Base-by-base conservation (phyloP, 257 asterid genomes). In the Vinca minor region DNA sequence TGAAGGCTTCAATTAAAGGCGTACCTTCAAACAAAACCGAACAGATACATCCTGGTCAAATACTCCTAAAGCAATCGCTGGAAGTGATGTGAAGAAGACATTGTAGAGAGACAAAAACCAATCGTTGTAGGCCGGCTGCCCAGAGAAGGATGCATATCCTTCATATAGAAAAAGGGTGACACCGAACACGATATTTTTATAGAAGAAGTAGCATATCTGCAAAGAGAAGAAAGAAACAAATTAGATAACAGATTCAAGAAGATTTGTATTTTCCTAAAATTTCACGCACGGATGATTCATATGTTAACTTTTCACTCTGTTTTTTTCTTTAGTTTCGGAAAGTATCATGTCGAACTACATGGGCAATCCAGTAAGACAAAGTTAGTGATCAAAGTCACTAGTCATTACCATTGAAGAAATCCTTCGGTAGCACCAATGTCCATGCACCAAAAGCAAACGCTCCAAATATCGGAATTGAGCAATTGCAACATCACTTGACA, bases 381-480 rank as follows among this genome's bases (percentile, higher is more conserved):
- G n/a, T n/a, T 12, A 13, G 31, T 20, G 15, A 44, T 2, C 4
- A 23, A 5, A 64, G 6, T 14, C 23, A 17, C 17, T 11, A 15
- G 62, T 58, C 20, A 41, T 77, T 84, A 90, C 96, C 97, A 90
- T 90, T 1, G 90, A 79, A 32, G 97, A 80, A 63, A 90, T 90
- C 76, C 97, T 82, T 77, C 96, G 77, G 81, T 90, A 90, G 73
- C 97, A 90, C 97, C 97, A 90, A 67, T 90, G 97, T 44, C 97
- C 97, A 39, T 90, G 97, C 70, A 90, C 97, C 74, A 90, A 67
- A 73, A 90, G 97, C 69, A 90, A 71, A 62, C 97, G 86, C 73
- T 90, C 97, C 76, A 90, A 64, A 64, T 71, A 90, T 63, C 91
- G 77, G 71, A 90, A 90, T 73, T 87, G 97, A 29, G 97, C 96